Conservation (phyloP, 2,329 filamentous ascomycete species). For the Exophiala xenobiotica region DNA sequence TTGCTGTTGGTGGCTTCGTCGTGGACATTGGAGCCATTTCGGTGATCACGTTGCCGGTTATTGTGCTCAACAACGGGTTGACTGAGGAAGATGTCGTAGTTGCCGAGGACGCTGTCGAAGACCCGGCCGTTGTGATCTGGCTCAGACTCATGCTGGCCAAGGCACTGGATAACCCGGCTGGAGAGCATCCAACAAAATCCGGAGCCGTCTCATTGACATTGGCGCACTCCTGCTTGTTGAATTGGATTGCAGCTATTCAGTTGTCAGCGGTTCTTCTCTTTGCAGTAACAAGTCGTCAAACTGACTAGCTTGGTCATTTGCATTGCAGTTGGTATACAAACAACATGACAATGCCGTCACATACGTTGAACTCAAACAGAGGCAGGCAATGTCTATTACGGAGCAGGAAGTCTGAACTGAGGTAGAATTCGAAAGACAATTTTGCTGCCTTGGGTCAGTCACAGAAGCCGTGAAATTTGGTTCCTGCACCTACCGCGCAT, state of each 20-base stretch:
- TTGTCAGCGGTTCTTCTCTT: neutral
- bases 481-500: constrained; percentile 30
- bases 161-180: constrained; percentile 22
- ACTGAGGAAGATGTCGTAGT: constrained; percentile 14
- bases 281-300: neutral
- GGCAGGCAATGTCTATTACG: constrained; percentile 30
- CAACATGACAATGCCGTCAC: constrained; percentile 32
- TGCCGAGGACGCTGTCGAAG: constrained; percentile 8
- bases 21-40: constrained; percentile 12
- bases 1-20: constrained; percentile 19
- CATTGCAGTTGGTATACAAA: constrained; percentile 26
- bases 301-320: constrained; percentile 30
- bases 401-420: constrained; percentile 26
- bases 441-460: constrained; percentile 26
- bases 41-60: constrained; percentile 22
- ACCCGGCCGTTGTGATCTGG: neutral
- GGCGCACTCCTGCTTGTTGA: constrained; percentile 31
- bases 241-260: constrained; percentile 29
- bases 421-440: constrained; percentile 30
- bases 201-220: constrained; percentile 31
- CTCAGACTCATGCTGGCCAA: constrained; percentile 21
- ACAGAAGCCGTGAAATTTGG: too few relatives aligned
- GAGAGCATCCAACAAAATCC: constrained; percentile 32
- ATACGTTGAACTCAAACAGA: constrained; percentile 28
- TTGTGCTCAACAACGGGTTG: constrained; percentile 16